Evolutionary conservation across 768 basidiomycete genomes (phyloP), one percentile per base, ranked within the genome.

Genomic region (Vararia minispora): DNA sequence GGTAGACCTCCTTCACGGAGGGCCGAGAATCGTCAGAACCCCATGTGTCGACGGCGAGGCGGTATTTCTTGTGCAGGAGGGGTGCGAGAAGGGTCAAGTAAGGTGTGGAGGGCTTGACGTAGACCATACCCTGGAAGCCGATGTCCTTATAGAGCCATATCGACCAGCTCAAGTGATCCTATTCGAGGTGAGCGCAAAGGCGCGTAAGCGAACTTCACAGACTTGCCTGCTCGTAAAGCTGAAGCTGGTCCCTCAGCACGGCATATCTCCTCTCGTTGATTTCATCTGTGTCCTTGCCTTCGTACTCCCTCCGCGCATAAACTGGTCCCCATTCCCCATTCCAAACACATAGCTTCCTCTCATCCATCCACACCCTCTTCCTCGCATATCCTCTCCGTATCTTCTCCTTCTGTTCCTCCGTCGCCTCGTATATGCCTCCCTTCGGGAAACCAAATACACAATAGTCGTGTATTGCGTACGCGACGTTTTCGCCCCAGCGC

Each of bases 291-390:
- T 59, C 46, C 13, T 50, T 39, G 1, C 59, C 51, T 11, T 61
- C 58, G 17, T 42, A 48, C 22, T 58, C 46, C 46, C 42, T 28
- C 33, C 54, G 46, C 12, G 59, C 56, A 45, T 68, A 68, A 13
- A 67, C 64, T 11, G 65, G 65, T 14, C 65, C 67, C 42, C 58
- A 68, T 43, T 66, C 64, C n/a, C 65, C 65, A 34, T 61, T 58
- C 59, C 52, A 50, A 16, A 58, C 54, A 13, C 54, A 48, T 6
- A 53, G 38, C 21, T 49, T 42, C 10, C 44, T 37, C 31, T 59
- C 54, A 26, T 57, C 52, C 58, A 61, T 64, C 54, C 58, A 68
- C 25, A 53, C 58, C 26, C 58, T 50, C 47, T 68, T 68, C 16
- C 59, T 45, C 32, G 55, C 48, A 43, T 58, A 65, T 5, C 46